These are phyloP conservation scores for Limtongia smithiae DNA, from an alignment of 805 yeast species.

Conservation along the genomic window DNA sequence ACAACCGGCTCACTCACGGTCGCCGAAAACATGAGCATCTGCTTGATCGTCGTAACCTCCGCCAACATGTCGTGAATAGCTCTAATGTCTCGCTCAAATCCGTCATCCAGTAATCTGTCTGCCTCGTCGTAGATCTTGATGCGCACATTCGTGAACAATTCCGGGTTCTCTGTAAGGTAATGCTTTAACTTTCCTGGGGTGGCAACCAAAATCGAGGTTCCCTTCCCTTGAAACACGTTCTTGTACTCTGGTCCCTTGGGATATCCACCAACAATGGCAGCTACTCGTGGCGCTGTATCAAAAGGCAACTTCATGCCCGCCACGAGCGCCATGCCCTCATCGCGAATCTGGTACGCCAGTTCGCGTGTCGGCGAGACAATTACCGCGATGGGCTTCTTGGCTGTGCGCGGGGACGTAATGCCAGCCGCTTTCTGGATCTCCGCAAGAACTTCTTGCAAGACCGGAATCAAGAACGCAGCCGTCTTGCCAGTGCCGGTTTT, in stretches of 20 bases:
- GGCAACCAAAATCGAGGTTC: conserved; percentile 89
- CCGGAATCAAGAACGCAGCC: conserved; percentile 77
- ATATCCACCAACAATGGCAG: conserved; percentile 20
- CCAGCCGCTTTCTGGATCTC: conserved; percentile 40
- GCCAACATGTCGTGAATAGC: conserved; percentile 52
- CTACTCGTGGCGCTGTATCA: neutral
- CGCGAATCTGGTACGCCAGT: conserved; percentile 77
- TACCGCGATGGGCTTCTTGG: conserved; percentile 51
- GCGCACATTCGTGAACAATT: conserved; percentile 48
- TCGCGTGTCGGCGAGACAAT: conserved; percentile 93
- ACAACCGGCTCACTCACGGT: conserved; percentile 71
- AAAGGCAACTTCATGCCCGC: neutral
- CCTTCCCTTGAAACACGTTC: conserved; percentile 53
- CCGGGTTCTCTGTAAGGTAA: conserved; percentile 43
- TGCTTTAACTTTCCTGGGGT: conserved; percentile 96
- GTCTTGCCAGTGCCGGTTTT: conserved; percentile 99
- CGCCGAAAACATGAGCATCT: conserved; percentile 80
- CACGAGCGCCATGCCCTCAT: conserved; percentile 5
- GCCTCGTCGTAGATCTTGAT: conserved; percentile 86
- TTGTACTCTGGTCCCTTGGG: neutral
- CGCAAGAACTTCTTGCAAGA: conserved; percentile 65
- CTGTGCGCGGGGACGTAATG: conserved; percentile 65
- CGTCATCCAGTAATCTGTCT: conserved; percentile 77
- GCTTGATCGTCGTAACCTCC: conserved; percentile 40
- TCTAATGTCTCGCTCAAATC: conserved; percentile 66